Evolutionary conservation across 208 protist species (phyloP), one percentile per base, ranked within the genome.

Genomic region (Leishmania martiniquensis): DNA sequence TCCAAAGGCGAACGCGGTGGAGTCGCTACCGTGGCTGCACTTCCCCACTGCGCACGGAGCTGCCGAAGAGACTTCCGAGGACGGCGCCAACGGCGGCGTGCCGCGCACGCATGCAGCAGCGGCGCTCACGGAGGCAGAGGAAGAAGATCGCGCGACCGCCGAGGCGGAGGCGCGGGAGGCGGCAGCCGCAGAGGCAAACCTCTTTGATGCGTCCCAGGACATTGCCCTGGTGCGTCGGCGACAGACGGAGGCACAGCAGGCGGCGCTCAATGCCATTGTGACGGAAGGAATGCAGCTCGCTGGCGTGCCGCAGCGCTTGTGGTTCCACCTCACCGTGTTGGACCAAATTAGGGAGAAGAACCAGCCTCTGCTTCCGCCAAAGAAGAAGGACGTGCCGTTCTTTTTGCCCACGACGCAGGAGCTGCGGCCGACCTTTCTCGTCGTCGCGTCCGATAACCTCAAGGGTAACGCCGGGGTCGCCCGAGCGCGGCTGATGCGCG

Each of bases 271-370:
- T 76, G 73, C 77, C 37, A 88, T 97, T 72, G 44, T 73, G 75
- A 89, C 83, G 55, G 85, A 87, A 32, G 93, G 93, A 63, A 62
- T 97, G 15, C 81, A 83, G 47, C 87, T 95, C 2, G 75, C 90
- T 39, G 90, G 90, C n/a, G 82, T 97, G 17, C 85, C 88, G 44
- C 93, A 91, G 60, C 86, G 82, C 22, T 71, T 89, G 75, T 97
- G 93, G 90, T 95, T 91, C 69, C 93, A 95, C 82, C 82, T 97
- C 44, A 94, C 91, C 12, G 76, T 97, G 54, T 79, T 98, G 39
- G 95, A 98, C 51, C 89, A 94, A 65, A 97, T 98, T 70, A 95
- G 93, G 82, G 88, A 96, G 81, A 94, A 95, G 87, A 98, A 97
- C 77, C 87, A 93, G 73, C 95, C 95, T 25, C 72, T 98, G 49